Evolutionary conservation across 345 rosid genomes (phyloP), one percentile per base, ranked within the genome.

Genomic region (Melaleuca alternifolia): DNA sequence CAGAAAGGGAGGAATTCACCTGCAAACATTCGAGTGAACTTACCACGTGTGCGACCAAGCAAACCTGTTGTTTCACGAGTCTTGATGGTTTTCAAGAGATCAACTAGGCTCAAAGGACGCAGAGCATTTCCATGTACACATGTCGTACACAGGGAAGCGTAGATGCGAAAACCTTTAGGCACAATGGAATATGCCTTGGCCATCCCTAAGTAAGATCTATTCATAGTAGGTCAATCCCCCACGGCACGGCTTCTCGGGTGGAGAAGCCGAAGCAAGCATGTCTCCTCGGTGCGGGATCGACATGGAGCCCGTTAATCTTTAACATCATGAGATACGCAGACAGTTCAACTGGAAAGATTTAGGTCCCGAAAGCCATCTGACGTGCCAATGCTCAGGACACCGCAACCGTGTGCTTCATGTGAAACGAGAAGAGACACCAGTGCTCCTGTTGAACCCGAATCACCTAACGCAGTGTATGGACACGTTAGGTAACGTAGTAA

Each of bases 261-360:
- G 2, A n/a, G n/a, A 56, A 24, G n/a, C 61, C n/a, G 10, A 57
- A n/a, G 30, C 62, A 57, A 26, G n/a, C n/a, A n/a, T n/a, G 62
- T 57, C 62, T 26, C 62, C 62, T 10, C 10, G 30, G 62, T 26
- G 62, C 26, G 62, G 62, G 30, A 57, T 57, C 30, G 11, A 57
- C 30, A 5, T 5, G 30, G 30, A 57, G 28, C 3, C 62, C 30
- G 11, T 2, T 10, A 26, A 11, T 24, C 11, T 14, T 13, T 26
- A 21, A 11, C 5, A 3, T 57, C 2, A 15, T 57, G 6, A 24
- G 1, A 4, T 24, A 4, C 2, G 24, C 1, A 0, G 62, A 10
- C 6, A 9, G 12, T 23, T 54, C 6, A 0, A 10, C 59, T 1
- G 23, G 2, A 54, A 21, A 9, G 5, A 23, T 23, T 54, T 23